phyloP scores from a whole-genome alignment of 306 rosid species.

The Casuarina cunninghamiana region DNA sequence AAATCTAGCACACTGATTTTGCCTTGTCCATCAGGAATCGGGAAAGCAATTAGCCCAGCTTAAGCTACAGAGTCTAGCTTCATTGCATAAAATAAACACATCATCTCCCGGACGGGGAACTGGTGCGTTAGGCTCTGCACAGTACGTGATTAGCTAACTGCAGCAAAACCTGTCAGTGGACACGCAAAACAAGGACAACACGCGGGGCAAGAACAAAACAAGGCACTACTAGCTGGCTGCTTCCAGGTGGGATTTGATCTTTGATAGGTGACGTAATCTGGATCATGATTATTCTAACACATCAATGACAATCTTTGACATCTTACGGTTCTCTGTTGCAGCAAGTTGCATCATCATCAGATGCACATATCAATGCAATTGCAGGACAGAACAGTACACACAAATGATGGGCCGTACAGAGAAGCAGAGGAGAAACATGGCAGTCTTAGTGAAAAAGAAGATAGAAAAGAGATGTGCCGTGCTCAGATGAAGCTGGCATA shows the following conservation, averaged over 20 bases:
- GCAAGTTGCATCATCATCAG: neutral
- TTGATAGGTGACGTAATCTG: too few relatives aligned
- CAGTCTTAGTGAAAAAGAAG: too few relatives aligned
- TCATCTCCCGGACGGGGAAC: neutral
- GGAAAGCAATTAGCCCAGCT: neutral
- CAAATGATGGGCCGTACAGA: too few relatives aligned
- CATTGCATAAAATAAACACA: too few relatives aligned
- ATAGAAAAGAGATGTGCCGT: too few relatives aligned
- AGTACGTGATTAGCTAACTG: neutral
- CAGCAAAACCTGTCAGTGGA: neutral
- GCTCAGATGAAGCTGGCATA: too few relatives aligned
- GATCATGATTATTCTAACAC: too few relatives aligned
- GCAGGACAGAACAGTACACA: neutral
- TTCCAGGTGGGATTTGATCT: too few relatives aligned
- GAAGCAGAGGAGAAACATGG: too few relatives aligned
- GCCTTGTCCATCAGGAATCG: neutral
- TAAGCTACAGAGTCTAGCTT: neutral
- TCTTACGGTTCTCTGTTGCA: neutral
- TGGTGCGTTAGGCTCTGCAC: neutral
- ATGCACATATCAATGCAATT: neutral
- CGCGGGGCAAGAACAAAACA: neutral
- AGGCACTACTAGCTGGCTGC: too few relatives aligned
- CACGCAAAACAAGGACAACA: neutral
- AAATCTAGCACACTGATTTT: too few relatives aligned
- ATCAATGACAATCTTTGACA: neutral